These are phyloP conservation scores for Yarrowia sp. DNA, from an alignment of 805 yeast species.

Conservation along the genomic window DNA sequence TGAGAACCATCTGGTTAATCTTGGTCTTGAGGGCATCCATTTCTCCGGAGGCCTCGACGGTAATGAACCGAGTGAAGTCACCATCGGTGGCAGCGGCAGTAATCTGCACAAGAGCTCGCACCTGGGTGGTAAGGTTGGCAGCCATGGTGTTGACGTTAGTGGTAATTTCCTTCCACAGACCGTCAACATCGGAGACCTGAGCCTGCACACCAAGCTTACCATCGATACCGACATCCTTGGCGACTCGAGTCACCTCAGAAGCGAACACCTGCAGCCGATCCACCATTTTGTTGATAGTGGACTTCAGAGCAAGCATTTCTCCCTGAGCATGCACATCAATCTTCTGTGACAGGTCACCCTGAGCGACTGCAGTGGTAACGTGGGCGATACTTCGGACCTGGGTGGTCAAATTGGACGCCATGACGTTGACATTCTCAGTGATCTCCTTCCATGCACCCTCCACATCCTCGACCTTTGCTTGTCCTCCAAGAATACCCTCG, in stretches of 20 bases:
- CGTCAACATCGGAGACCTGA: constrained; percentile 86
- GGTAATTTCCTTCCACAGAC: constrained; percentile 87
- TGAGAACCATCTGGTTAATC: constrained; percentile 78
- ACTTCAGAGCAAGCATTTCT: constrained; percentile 78
- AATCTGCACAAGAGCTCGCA: constrained; percentile 88
- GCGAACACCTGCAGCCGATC: constrained; percentile 86
- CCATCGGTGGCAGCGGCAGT: constrained; percentile 95
- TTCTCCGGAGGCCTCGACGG: constrained; percentile 90
- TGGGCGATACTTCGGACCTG: constrained; percentile 88
- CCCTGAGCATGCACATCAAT: constrained; percentile 90
- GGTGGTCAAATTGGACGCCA: constrained; percentile 83
- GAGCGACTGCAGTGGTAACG: constrained; percentile 88
- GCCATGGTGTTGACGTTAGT: constrained; percentile 94
- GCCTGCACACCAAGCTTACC: constrained; percentile 93
- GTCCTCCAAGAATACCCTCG: constrained; percentile 85
- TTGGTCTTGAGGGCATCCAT: constrained; percentile 62
- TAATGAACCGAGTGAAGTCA: constrained; percentile 83
- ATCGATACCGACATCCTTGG: constrained; percentile 89
- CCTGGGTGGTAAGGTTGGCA: constrained; percentile 86
- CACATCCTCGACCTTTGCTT: constrained; percentile 74
- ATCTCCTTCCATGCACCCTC: constrained; percentile 86
- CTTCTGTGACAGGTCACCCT: constrained; percentile 81
- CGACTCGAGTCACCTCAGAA: constrained; percentile 83
- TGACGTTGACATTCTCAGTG: constrained; percentile 79
- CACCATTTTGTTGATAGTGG: constrained; percentile 90